A percentile compares a stretch with the other conserved stretches of the same genome.
Conservation (phyloP, 176 grass and related monocot species). For the Tillandsia fasciculata region DNA sequence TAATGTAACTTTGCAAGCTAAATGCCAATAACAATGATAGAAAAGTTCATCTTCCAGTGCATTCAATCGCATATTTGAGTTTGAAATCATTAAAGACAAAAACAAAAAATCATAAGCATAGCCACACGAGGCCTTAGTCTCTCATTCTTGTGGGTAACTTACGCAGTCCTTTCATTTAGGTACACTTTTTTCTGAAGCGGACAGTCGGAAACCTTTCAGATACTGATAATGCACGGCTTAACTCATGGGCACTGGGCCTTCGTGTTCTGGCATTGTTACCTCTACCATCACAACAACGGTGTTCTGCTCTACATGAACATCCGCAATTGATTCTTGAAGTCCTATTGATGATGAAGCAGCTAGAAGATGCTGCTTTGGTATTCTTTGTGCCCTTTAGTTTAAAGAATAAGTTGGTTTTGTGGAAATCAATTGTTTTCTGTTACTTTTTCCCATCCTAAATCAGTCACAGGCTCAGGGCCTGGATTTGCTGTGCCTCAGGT, state of each 20-base stretch:
- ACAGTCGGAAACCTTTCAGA: slow-evolving; percentile 74
- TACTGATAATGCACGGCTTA: slow-evolving; percentile 60
- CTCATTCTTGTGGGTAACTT: not conserved
- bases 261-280: slow-evolving; percentile 86
- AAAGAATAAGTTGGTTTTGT: too few relatives aligned
- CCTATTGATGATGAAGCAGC: slow-evolving; percentile 97
- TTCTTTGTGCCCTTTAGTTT: slow-evolving; percentile 11
- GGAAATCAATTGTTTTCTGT: too few relatives aligned
- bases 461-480: too few relatives aligned
- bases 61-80: too few relatives aligned
- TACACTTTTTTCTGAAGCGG: slow-evolving; percentile 97
- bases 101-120: not conserved
- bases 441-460: too few relatives aligned
- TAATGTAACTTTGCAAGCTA: too few relatives aligned
- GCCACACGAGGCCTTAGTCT: not conserved
- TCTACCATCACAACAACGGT: slow-evolving; percentile 83
- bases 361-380: slow-evolving; percentile 93
- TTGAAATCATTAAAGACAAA: too few relatives aligned
- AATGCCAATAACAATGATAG: too few relatives aligned
- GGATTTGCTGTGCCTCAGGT: too few relatives aligned
- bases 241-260: slow-evolving; percentile 91
- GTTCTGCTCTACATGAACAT: slow-evolving; percentile 90
- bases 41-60: too few relatives aligned
- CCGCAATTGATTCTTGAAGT: slow-evolving; percentile 96
- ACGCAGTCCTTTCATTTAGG: slow-evolving; percentile 33